Evolutionary conservation across 139 green algal genomes (phyloP), one percentile per base, ranked within the genome.

Genomic region (Chlorella sp.): DNA sequence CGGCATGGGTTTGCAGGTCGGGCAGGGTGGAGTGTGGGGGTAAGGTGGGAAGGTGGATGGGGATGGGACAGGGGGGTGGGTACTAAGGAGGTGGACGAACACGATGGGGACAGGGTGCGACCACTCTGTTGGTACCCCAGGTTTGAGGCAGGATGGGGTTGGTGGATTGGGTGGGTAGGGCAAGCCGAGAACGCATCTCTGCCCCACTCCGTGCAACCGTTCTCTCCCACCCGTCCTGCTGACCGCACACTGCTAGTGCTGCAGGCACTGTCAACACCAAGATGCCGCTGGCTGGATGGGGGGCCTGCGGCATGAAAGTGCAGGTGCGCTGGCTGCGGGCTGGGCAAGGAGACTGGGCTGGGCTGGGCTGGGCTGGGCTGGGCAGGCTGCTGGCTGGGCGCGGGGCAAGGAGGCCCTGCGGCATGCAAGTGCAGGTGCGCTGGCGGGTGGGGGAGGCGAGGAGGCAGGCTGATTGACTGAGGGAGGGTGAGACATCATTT

Each of bases 201-300:
- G 19, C 2, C 26, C 24, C 9, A 81, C 32, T 71, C 14, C 81
- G 48, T 22, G 5, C 48, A 57, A 57, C 48, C 48, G 7, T 16
- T 57, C 7, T 57, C 7, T 84, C 36, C 79, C 79, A 66, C 24
- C 79, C 39, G 9, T 57, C 30, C 79, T 26, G 26, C 26, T 7
- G 3, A 11, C 73, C 15, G 4, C 12, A 37, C 73, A 22, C 28
- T 40, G 0, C 16, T 42, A 7, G 18, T 42, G 0, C 24, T 34
- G 19, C 84, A 88, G 84, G 85, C 12, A 95, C 92, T 0, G 93
- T 97, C 18, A 97, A 97, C 88, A 97, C 95, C 12, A 97, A 97
- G 88, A 97, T 97, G 95, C 88, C 97, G 36, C 48, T 90, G 24
- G 90, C 91, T 0, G 94, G 94, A 0, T 97, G 95, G 95, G 95